These are phyloP conservation scores for Melampsora larici-populina DNA, from an alignment of 1,284 basidiomycete genomes.

Conservation along the genomic window DNA sequence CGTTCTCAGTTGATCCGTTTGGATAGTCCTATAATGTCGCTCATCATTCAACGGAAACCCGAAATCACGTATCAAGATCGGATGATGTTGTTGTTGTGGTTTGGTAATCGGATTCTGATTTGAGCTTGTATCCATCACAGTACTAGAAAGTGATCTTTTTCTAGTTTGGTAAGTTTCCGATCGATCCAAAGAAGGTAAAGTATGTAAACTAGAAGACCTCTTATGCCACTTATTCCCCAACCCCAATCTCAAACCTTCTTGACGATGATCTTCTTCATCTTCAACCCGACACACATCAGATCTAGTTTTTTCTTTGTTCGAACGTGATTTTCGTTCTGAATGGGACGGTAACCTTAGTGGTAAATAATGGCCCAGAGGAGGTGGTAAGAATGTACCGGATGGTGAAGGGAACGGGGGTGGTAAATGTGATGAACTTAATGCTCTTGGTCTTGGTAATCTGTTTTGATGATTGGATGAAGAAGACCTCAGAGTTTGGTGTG, in stretches of 20 bases:
- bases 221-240: no score
- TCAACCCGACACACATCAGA: background rate
- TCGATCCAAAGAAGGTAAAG: no score
- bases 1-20: no score
- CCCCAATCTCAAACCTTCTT: no score
- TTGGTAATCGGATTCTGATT: background rate
- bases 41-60: constrained; percentile 20
- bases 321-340: background rate
- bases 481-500: no score
- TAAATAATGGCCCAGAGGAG: constrained; percentile 3
- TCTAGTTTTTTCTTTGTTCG: background rate
- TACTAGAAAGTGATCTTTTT: no score
- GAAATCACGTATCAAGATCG: constrained; percentile 24
- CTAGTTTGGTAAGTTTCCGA: no score
- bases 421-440: no score
- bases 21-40: background rate
- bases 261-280: no score
- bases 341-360: background rate
- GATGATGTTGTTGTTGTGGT: background rate
- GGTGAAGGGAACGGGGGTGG: background rate
- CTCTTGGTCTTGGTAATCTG: no score
- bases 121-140: background rate
- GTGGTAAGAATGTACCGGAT: constrained; percentile 1
- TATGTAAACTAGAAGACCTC: no score
- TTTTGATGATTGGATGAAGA: no score